phyloP scores from a whole-genome alignment of 441 rosid genomes.

The Jatropha podagrica region DNA sequence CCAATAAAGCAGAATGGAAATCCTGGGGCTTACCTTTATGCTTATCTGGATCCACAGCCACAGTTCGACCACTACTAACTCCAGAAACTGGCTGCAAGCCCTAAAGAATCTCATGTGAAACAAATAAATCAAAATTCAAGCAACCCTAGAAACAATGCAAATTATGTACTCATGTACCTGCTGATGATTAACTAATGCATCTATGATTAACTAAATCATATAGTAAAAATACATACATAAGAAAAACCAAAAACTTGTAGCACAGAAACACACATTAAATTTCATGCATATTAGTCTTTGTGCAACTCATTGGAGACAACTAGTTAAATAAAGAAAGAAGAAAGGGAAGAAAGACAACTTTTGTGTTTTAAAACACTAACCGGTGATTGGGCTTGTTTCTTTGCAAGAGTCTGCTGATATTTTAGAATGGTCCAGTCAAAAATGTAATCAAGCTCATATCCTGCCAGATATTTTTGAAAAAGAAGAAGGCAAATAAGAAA shows the following conservation, averaged over 20 bases:
- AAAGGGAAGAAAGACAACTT: background rate
- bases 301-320: background rate
- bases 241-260: background rate
- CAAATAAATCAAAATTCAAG: background rate
- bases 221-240: background rate
- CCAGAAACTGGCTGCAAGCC: slow-evolving; percentile 12
- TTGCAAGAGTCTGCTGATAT: slow-evolving; percentile 64
- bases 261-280: background rate
- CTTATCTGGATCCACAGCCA: slow-evolving; percentile 12
- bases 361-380: slow-evolving; percentile 26
- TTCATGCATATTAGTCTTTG: background rate
- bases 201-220: background rate
- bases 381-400: slow-evolving; percentile 44
- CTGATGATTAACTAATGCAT: background rate
- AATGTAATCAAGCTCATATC: slow-evolving; percentile 57
- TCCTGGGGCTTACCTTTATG: slow-evolving; percentile 9
- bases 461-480: slow-evolving; percentile 26
- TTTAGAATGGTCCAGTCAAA: slow-evolving; percentile 90
- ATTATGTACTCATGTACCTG: background rate
- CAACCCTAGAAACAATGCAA: background rate
- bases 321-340: background rate
- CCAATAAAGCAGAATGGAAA: background rate
- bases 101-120: slow-evolving; percentile 14
- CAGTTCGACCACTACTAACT: slow-evolving; percentile 6
- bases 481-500: background rate